These are phyloP conservation scores for Phytophthora sansomeana DNA, from an alignment of 352 stramenopile species.

Conservation along the genomic window DNA sequence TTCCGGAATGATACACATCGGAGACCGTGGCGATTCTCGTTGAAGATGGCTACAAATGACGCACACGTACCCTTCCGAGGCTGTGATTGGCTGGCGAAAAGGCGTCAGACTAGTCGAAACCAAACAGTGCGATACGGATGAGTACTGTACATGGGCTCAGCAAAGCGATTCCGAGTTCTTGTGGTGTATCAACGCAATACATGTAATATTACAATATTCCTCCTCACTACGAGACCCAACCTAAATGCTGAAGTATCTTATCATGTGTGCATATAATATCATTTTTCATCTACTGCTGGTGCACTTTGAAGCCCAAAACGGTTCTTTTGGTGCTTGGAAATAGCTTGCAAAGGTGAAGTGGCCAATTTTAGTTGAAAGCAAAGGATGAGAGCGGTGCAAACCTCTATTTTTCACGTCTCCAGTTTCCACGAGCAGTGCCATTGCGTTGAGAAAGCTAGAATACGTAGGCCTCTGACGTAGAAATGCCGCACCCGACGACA, in stretches of 20 bases:
- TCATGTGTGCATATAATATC: too few species aligned
- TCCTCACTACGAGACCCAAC: too few species aligned
- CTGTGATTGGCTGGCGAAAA: slow-evolving; percentile 32
- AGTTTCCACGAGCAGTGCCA: not conserved
- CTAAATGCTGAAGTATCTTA: too few species aligned
- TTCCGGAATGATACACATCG: slow-evolving; percentile 20
- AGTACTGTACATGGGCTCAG: slow-evolving; percentile 2
- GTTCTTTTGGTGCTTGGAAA: too few species aligned
- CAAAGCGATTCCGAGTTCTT: slow-evolving; percentile 11
- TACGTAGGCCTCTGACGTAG: slow-evolving; percentile 1
- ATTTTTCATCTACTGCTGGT: too few species aligned
- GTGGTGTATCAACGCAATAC: not conserved
- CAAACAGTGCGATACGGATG: slow-evolving; percentile 31
- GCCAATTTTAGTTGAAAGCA: slow-evolving; percentile 5
- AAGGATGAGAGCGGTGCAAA: too few species aligned
- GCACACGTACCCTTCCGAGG: not conserved
- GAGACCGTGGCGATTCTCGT: slow-evolving; percentile 17
- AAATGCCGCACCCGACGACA: slow-evolving; percentile 53
- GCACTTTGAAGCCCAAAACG: too few species aligned
- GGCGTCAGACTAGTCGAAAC: slow-evolving; percentile 25
- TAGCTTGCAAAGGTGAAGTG: too few species aligned
- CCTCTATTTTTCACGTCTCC: slow-evolving; percentile 3
- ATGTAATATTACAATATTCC: not conserved
- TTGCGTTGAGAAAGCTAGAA: not conserved
- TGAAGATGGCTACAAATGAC: slow-evolving; percentile 26